Conservation (phyloP, 2,329 filamentous ascomycete species). For the Sclerotinia nivalis region DNA sequence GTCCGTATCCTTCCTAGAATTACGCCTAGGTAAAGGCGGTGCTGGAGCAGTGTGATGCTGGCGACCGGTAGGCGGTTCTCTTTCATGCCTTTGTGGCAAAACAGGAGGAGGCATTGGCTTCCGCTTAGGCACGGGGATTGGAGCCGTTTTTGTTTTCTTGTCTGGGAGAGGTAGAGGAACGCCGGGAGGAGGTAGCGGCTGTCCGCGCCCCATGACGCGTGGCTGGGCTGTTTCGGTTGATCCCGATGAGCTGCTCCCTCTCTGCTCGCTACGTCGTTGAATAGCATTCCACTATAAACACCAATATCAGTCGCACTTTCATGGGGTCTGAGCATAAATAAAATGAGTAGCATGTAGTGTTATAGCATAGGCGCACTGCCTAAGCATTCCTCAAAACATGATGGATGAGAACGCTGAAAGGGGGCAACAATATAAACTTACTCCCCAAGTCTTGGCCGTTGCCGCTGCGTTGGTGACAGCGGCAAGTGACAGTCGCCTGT, state of each 20-base stretch:
- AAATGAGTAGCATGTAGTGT: not conserved
- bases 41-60: constrained; percentile 43
- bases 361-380: not conserved
- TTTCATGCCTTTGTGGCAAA: constrained; percentile 23
- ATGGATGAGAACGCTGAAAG: not conserved
- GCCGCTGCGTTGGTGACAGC: constrained; percentile 57
- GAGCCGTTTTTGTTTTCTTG: constrained; percentile 57
- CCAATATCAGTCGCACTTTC: not conserved
- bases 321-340: not conserved
- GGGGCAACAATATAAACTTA: constrained; percentile 3
- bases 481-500: constrained; percentile 54
- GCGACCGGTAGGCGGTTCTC: constrained; percentile 37
- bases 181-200: constrained; percentile 78
- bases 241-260: constrained; percentile 29
- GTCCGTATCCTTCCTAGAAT: constrained; percentile 24
- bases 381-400: not conserved
- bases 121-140: constrained; percentile 61
- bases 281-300: constrained; percentile 50
- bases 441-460: constrained; percentile 59
- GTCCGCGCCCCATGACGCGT: constrained; percentile 69
- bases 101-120: constrained; percentile 57
- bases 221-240: constrained; percentile 57
- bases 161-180: constrained; percentile 73
- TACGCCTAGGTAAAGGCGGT: constrained; percentile 50
- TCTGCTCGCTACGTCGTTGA: constrained; percentile 49